Evolutionary conservation across 371 early-diverging fungal genomes (phyloP), one percentile per base, ranked within the genome.

Genomic region (Syncephalastrum sp.): DNA sequence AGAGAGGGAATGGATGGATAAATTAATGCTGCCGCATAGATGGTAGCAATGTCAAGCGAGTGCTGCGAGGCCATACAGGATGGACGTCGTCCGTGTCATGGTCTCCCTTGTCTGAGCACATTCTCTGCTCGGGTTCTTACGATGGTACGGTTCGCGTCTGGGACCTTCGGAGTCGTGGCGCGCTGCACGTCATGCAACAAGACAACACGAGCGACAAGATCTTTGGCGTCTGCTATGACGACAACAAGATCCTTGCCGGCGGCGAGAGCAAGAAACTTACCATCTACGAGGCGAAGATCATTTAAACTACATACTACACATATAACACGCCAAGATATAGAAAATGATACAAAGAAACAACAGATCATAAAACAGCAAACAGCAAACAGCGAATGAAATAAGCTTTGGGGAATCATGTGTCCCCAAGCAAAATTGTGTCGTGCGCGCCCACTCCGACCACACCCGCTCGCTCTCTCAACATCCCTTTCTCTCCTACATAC

Each of bases 81-180:
- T 94, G 92, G 88, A 90, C 94, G 14, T 79, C 92, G 0, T 74
- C 89, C 47, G 86, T 97, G 4, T 72, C 85, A n/a, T 95, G 94
- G 94, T 89, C 94, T 0, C 84, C 89, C 12, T 76, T 71, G n/a
- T 87, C 87, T 29, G 74, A 83, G 27, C 89, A 82, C 70, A 79
- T 83, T 53, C 68, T 97, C 53, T 92, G 88, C 15, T 86, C 88
- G 54, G 90, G 86, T 27, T 92, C 93, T 38, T 92, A 94, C 63
- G 98, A 97, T 69, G 77, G 85, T 16, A 82, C 89, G n/a, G 70
- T 95, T 56, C 90, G 91, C 62, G 85, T 97, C 42, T 96, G 96
- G 96, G 98, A 97, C 76, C 86, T 96, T 42, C 86, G 98, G 65
- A 89, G 89, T 72, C 85, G 82, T 55, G 86, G 82, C 5, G 83